Percentiles rank a stretch among this genome's conserved stretches.
Evolutionary conservation across 148 eudicot species (phyloP).

Genomic region (Vaccinium macrocarpon): DNA sequence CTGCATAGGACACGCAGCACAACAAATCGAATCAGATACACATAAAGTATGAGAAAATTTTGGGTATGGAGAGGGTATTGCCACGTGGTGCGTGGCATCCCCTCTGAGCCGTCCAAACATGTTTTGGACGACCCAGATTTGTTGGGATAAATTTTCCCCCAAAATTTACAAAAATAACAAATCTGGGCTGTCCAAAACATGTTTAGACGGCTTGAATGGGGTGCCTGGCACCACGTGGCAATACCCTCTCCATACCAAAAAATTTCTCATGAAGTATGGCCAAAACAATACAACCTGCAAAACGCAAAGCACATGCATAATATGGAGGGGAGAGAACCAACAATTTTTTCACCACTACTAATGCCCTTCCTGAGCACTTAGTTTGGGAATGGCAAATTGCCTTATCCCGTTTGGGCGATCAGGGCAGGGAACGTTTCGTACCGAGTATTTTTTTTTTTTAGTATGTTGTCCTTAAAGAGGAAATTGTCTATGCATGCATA

Average conservation of each 20-base stretch:
- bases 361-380: background rate
- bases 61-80: no score
- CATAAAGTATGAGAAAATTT: background rate
- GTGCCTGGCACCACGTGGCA: no score
- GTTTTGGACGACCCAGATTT: no score
- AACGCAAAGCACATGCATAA: background rate
- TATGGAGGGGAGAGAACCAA: background rate
- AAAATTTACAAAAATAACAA: no score
- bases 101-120: no score
- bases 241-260: no score
- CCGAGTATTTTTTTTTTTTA: background rate
- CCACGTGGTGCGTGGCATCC: no score
- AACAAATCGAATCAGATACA: background rate
- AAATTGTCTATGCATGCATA: background rate
- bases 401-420: background rate
- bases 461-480: background rate
- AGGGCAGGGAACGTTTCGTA: background rate
- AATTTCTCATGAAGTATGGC: background rate
- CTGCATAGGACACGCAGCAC: conserved; percentile 13
- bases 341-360: background rate
- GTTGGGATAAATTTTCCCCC: no score
- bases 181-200: no score
- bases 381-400: background rate
- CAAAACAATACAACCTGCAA: background rate
- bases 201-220: no score